Evolutionary conservation across 202 grass and related monocot genomes (phyloP), one percentile per base, ranked within the genome.

Genomic region (Cymbopogon flexuosus): DNA sequence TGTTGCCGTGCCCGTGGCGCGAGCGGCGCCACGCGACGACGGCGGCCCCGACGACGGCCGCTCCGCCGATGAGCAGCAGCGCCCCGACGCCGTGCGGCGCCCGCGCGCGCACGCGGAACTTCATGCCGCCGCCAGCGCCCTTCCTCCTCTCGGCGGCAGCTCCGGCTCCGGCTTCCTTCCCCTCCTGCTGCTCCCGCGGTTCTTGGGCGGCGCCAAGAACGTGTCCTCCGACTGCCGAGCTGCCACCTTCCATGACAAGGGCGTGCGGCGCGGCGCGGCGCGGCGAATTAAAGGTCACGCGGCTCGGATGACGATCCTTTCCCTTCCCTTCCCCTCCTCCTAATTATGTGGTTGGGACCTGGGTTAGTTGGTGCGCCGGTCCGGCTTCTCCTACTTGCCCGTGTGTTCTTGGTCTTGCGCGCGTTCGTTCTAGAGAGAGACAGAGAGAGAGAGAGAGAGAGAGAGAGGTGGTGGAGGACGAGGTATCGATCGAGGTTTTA

Each of bases 11-110:
- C 3, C 40, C 40, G 10, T 47, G 59, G 8, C 46, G 46, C 14
- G 76, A 74, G 18, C 15, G 46, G 9, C 72, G 67, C 83, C 83
- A 89, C 23, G 79, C 83, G 47, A 86, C 13, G 67, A 86, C 73
- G 40, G 79, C 87, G 49, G 67, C 83, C 1, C 83, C 87, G 61
- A 73, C 83, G 78, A 82, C 36, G 73, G 72, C 74, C 18, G 73
- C 73, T 39, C 78, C 83, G 31, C 83, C 83, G 78, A 85, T 43
- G 65, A 89, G 49, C 73, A 89, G 67, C 58, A 89, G 47, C 6
- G 74, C 73, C 30, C 68, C 87, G 33, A 77, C 83, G 23, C 87
- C 87, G 18, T 74, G 73, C 67, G 83, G 83, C 79, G 73, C 36
- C 21, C 78, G 73, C 49, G 78, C 67, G 60, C 30, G 62, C 83